Percentiles rank a stretch among this genome's conserved stretches.
phyloP scores from a whole-genome alignment of 2,329 filamentous ascomycete species.

The Colletotrichum sp. region DNA sequence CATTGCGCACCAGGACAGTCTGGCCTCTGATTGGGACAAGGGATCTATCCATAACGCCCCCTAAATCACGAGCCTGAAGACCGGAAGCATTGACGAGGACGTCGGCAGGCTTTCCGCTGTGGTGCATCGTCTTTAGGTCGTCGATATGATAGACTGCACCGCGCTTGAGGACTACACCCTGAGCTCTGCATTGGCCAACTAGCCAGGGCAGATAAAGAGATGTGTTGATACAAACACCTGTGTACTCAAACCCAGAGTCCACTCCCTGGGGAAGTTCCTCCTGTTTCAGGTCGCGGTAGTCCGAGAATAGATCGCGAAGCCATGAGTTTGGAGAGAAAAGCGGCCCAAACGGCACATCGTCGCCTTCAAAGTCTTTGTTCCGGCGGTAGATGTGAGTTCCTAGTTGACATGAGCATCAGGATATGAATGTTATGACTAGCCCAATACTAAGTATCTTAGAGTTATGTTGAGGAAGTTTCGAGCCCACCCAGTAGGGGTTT shows the following conservation, averaged over 20 bases:
- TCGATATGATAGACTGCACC: slow-evolving; percentile 60
- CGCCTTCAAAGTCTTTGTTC: slow-evolving; percentile 61
- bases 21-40: slow-evolving; percentile 74
- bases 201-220: slow-evolving; percentile 76
- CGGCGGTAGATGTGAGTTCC: slow-evolving; percentile 52
- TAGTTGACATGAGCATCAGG: slow-evolving; percentile 37
- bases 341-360: slow-evolving; percentile 69
- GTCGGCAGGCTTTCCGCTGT: slow-evolving; percentile 60
- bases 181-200: slow-evolving; percentile 66
- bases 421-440: slow-evolving; percentile 25
- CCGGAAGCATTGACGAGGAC: slow-evolving; percentile 76
- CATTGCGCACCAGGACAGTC: slow-evolving; percentile 82
- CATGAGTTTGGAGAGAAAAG: slow-evolving; percentile 71
- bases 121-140: slow-evolving; percentile 63
- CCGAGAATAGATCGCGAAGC: slow-evolving; percentile 74
- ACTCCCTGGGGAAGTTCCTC: slow-evolving; percentile 64
- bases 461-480: no score
- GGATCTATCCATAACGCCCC: slow-evolving; percentile 69
- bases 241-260: slow-evolving; percentile 62
- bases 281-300: slow-evolving; percentile 68
- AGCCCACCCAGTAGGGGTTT: no score
- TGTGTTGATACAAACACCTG: slow-evolving; percentile 77
- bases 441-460: neutral
- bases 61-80: slow-evolving; percentile 65
- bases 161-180: slow-evolving; percentile 61